Base-by-base conservation (phyloP, 768 basidiomycete species). In the Exsudoporus frostii region DNA sequence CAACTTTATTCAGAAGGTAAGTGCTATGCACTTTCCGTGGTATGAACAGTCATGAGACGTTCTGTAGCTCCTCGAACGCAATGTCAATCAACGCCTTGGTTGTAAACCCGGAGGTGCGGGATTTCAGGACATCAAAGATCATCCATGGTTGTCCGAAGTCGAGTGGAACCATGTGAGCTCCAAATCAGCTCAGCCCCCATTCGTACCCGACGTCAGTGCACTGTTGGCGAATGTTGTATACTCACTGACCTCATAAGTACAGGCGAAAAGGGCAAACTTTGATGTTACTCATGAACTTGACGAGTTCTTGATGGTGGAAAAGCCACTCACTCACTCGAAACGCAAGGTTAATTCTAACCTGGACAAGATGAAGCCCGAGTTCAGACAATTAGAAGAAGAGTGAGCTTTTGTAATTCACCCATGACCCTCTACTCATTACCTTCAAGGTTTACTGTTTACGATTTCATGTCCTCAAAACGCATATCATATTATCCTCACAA, bases 221-320 rank as follows among this genome's bases (percentile, higher is more conserved):
- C n/a, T 13, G 15, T 37, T 40, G 2, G 14, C 22, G 13, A 19
- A 34, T 33, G 1, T 38, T 37, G 5, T 29, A 27, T 19, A 11
- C 45, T 37, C 17, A 10, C 52, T 57, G 3, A 64, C 48, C 27
- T 33, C 34, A 25, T 20, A 11, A 19, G 20, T 32, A 25, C 65
- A 99, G 95, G 84, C 88, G 71, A 94, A 95, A 68, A 88, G 88
- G 71, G 91, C 94, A n/a, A 98, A 99, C 70, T 99, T 98, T 70
- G 96, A 99, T 66, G 88, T 97, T 34, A 85, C 92, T 33, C 94
- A 98, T 65, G 97, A 98, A 74, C 81, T 99, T 10, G 95, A 99
- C 67, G 97, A 99, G 69, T 89, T 98, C 64, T 71, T 99, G 65
- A 83, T 98, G 80, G 95, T 95, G 48, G 96, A 98, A 73, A 98